Evolutionary conservation across 1,139 yeast genomes (phyloP), one percentile per base, ranked within the genome.

Genomic region (Saccharomyces hybrid): DNA sequence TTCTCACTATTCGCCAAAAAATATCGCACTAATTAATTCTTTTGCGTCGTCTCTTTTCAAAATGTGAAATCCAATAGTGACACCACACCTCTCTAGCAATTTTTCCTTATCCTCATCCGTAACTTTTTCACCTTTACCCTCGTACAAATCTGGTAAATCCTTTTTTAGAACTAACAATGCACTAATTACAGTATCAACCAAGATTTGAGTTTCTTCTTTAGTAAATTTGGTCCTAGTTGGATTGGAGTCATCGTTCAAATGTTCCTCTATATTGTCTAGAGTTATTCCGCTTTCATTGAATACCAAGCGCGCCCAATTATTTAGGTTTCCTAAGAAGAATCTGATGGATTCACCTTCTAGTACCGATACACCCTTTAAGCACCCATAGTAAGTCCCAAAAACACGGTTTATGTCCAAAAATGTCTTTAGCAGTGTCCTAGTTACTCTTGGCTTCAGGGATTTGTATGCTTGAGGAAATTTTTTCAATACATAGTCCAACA

Each of bases 331-430:
- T 47, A 91, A 75, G 56, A 95, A 77, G 50, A 93, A 85, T 60
- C 96, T 81, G 42, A 93, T 82, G 7, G 95, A 95, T 70, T 95
- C 99, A 13, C 83, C 77, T 1, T 98, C 99, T 69, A 95, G 74
- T 29, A 86, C 88, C 56, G 81, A 80, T 65, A 93, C 79, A 2
- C 98, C 99, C 50, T 83, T 80, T 49, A 95, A 80, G 3, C 98
- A 87, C 47, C 99, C 99, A 64, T 87, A 93, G 61, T 90, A 90
- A 0, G 98, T 89, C 1, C 97, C 96, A 11, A 86, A 79, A 1
- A 93, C 93, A 63, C 89, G 72, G 50, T 73, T 76, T 16, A 81
- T 76, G 61, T 93, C 97, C 70, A 95, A 77, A 61, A 95, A 87
- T 0, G 97, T 97, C 63, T 96, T 83, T 55, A 95, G 76, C 56